Evolutionary conservation across 345 rosid genomes (phyloP).

Genomic region (Hypericum perforatum): DNA sequence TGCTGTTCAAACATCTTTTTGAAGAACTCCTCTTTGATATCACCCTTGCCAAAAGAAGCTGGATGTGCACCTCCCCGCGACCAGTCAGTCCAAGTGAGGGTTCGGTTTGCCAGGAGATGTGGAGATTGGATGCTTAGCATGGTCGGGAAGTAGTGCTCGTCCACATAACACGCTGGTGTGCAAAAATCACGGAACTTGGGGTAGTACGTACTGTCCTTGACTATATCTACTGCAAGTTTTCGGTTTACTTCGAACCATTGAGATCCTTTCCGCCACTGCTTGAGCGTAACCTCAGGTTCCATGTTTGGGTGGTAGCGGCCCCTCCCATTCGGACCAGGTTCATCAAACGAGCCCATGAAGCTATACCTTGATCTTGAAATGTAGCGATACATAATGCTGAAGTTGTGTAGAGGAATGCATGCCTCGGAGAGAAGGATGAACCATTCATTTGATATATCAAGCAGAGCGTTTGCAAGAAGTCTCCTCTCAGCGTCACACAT

Average conservation of each 20-base stretch:
- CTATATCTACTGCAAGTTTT: constrained; percentile 47
- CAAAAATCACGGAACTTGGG: constrained; percentile 76
- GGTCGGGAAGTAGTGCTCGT: constrained; percentile 90
- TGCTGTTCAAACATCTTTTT: constrained; percentile 31
- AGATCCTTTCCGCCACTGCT: constrained; percentile 92
- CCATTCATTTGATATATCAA: constrained; percentile 84
- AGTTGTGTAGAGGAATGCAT: constrained; percentile 78
- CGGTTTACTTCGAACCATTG: constrained; percentile 87
- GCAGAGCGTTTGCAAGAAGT: constrained; percentile 78
- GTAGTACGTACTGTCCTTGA: constrained; percentile 53
- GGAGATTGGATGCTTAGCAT: constrained; percentile 60
- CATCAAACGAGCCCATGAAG: constrained; percentile 76
- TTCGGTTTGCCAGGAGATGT: constrained; percentile 56
- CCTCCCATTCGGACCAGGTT: constrained; percentile 66
- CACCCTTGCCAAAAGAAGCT: constrained; percentile 55
- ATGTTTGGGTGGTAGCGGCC: constrained; percentile 53
- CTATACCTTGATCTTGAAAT: constrained; percentile 50
- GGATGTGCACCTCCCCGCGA: constrained; percentile 93
- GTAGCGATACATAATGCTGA: constrained; percentile 50
- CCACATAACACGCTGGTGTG: constrained; percentile 63
- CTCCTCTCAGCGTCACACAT: constrained; percentile 94
- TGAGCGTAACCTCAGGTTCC: constrained; percentile 60
- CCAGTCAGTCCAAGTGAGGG: constrained; percentile 85
- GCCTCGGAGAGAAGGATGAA: constrained; percentile 79
- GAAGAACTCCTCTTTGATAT: constrained; percentile 47